Percentiles rank a stretch among this genome's conserved stretches.
Evolutionary conservation across 2,329 filamentous ascomycete species (phyloP).

Genomic region (Claviceps spartinae): DNA sequence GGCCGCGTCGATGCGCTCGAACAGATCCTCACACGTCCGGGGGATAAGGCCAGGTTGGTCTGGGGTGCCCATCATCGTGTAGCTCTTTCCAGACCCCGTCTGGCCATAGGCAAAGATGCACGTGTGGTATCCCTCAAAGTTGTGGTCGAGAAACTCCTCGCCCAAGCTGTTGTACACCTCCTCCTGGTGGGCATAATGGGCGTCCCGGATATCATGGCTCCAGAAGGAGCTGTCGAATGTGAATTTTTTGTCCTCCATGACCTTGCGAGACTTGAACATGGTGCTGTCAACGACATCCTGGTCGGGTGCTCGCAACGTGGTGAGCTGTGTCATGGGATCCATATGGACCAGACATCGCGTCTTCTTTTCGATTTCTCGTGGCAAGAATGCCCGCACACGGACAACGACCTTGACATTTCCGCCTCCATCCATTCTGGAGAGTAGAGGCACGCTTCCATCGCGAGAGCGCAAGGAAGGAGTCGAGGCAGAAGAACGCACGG

Average conservation of each 20-base stretch:
- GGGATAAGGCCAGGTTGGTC: conserved; percentile 87
- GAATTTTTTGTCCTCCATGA: conserved; percentile 78
- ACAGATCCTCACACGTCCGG: conserved; percentile 88
- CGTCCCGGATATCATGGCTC: conserved; percentile 70
- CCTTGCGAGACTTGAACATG: conserved; percentile 54
- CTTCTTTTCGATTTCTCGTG: conserved; percentile 65
- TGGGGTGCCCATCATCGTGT: conserved; percentile 89
- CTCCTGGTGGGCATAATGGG: conserved; percentile 82
- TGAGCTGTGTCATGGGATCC: conserved; percentile 77
- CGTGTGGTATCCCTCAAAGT: conserved; percentile 97
- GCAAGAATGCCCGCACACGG: conserved; percentile 65
- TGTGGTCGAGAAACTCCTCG: conserved; percentile 96
- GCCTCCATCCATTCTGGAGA: conserved; percentile 44
- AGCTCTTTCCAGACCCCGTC: conserved; percentile 94
- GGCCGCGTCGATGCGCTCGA: conserved; percentile 73
- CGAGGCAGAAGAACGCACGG: conserved; percentile 54
- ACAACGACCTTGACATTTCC: conserved; percentile 77
- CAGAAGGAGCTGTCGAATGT: conserved; percentile 98
- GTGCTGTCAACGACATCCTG: conserved; percentile 29
- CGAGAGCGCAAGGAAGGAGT: conserved; percentile 65
- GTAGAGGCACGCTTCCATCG: conserved; percentile 49
- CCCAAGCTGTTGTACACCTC: conserved; percentile 90
- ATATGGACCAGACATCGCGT: conserved; percentile 82
- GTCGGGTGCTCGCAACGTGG: conserved; percentile 59
- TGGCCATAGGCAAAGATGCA: conserved; percentile 99